Evolutionary conservation across 2,329 filamentous ascomycete species (phyloP).

Genomic region (Pestalotiopsis sp.): DNA sequence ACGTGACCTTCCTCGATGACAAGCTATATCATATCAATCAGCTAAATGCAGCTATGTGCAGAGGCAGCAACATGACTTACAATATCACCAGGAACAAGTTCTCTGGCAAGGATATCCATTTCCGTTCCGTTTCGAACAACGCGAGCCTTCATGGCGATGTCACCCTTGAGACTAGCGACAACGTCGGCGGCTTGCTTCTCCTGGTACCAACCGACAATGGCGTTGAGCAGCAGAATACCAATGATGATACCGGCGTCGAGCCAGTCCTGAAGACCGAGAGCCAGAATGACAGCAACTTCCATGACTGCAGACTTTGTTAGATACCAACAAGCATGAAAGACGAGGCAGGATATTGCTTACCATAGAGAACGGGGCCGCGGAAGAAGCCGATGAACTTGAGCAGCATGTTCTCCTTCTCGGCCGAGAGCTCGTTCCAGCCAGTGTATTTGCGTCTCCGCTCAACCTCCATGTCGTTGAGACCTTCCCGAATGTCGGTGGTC

Average conservation of each 20-base stretch:
- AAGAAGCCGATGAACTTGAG: conserved; percentile 77
- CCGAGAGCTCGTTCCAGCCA: conserved; percentile 72
- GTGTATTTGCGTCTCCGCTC: conserved; percentile 66
- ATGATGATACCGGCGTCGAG: conserved; percentile 76
- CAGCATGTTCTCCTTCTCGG: conserved; percentile 77
- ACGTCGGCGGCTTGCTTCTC: conserved; percentile 78
- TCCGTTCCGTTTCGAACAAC: conserved; percentile 69
- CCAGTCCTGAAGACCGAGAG: conserved; percentile 74
- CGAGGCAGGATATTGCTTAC: conserved; percentile 44
- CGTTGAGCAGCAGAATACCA: conserved; percentile 73
- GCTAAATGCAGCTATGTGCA: neutral
- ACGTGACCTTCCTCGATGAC: conserved; percentile 70
- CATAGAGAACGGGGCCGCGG: conserved; percentile 74
- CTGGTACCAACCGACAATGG: conserved; percentile 76
- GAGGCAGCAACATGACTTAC: conserved; percentile 42
- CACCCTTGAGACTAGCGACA: conserved; percentile 71
- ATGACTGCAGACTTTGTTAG: conserved; percentile 53
- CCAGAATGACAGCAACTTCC: conserved; percentile 73
- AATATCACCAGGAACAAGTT: conserved; percentile 74
- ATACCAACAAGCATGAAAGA: neutral
- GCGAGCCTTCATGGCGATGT: conserved; percentile 72
- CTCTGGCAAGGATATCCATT: conserved; percentile 68
- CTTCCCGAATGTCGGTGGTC: conserved; percentile 66
- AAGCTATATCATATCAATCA: conserved; percentile 47
- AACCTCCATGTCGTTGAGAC: conserved; percentile 62